A percentile compares a stretch with the other conserved stretches of the same genome.
Evolutionary conservation across 2,329 filamentous ascomycete genomes (phyloP).

Genomic region (Daldinia sp.): DNA sequence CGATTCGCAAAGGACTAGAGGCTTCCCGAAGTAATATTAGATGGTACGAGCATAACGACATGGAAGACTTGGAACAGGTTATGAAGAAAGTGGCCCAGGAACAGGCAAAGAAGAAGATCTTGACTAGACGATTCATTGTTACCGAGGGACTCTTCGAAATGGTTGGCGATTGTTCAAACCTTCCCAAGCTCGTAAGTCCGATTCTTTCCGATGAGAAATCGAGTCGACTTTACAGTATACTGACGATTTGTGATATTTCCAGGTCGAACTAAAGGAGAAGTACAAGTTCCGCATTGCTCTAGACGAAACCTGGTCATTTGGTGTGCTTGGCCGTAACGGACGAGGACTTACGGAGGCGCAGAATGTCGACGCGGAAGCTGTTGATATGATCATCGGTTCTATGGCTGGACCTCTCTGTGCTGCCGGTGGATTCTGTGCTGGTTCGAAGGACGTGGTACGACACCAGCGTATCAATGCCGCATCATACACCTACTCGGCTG

Average conservation of each 20-base stretch:
- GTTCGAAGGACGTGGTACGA: conserved; percentile 89
- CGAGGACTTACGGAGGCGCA: conserved; percentile 95
- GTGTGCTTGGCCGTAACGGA: conserved; percentile 90
- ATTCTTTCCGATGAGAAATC: neutral
- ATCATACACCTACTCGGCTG: conserved; percentile 95
- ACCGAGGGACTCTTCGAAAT: conserved; percentile 96
- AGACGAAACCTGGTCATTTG: conserved; percentile 98
- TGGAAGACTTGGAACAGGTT: conserved; percentile 90
- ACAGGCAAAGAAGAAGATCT: conserved; percentile 83
- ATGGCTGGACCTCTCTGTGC: conserved; percentile 90
- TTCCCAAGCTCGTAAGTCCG: conserved; percentile 81
- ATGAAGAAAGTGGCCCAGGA: conserved; percentile 89
- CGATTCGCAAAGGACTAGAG: conserved; percentile 93
- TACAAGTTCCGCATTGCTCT: conserved; percentile 99
- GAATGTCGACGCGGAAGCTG: conserved; percentile 90
- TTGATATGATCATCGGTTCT: conserved; percentile 98
- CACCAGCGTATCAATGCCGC: conserved; percentile 95
- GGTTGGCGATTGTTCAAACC: conserved; percentile 83
- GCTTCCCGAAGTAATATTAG: conserved; percentile 89
- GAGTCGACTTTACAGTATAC: neutral
- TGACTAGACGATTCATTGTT: conserved; percentile 94
- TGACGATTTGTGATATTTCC: conserved; percentile 4
- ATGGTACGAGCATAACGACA: conserved; percentile 97
- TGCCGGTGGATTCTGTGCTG: conserved; percentile 95
- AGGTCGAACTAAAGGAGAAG: conserved; percentile 91